These are phyloP conservation scores for Kazachstania martiniae DNA, from an alignment of 805 yeast genomes.

Conservation along the genomic window DNA sequence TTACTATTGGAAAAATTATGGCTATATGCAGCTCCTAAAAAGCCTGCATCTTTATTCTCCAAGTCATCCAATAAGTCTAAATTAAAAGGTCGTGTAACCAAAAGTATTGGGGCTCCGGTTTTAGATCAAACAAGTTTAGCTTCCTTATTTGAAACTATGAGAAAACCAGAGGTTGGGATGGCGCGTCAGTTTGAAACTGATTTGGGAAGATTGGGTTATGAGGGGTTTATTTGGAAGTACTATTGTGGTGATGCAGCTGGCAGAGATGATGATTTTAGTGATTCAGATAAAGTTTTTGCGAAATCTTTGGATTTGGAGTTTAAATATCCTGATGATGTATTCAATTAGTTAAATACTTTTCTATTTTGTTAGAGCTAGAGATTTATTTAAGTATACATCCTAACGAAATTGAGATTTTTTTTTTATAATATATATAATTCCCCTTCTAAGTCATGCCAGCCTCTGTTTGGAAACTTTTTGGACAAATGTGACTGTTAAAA, in stretches of 20 bases:
- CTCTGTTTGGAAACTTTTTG: no score
- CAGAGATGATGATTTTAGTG: constrained; percentile 64
- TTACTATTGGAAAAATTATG: constrained; percentile 26
- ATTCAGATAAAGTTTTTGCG: constrained; percentile 69
- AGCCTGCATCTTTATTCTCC: constrained; percentile 29
- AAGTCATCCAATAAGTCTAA: constrained; percentile 4
- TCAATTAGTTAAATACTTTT: constrained; percentile 18
- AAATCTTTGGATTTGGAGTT: constrained; percentile 41
- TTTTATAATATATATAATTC: no score
- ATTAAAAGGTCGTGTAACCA: neutral
- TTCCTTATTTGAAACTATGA: constrained; percentile 25
- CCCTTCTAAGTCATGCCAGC: no score
- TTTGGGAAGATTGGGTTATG: constrained; percentile 13
- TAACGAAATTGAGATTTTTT: no score
- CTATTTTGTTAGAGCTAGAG: no score
- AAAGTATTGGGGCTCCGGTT: neutral
- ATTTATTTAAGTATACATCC: no score
- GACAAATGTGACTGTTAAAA: neutral
- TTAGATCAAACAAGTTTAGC: neutral
- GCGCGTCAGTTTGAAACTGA: constrained; percentile 43
- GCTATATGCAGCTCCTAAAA: constrained; percentile 56
- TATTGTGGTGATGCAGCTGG: constrained; percentile 99
- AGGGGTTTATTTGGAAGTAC: constrained; percentile 5
- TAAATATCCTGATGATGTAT: constrained; percentile 61
- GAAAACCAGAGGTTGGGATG: constrained; percentile 81